These are phyloP conservation scores for Alternaria infectoria DNA, from an alignment of 2,329 filamentous ascomycete genomes.

Conservation along the genomic window DNA sequence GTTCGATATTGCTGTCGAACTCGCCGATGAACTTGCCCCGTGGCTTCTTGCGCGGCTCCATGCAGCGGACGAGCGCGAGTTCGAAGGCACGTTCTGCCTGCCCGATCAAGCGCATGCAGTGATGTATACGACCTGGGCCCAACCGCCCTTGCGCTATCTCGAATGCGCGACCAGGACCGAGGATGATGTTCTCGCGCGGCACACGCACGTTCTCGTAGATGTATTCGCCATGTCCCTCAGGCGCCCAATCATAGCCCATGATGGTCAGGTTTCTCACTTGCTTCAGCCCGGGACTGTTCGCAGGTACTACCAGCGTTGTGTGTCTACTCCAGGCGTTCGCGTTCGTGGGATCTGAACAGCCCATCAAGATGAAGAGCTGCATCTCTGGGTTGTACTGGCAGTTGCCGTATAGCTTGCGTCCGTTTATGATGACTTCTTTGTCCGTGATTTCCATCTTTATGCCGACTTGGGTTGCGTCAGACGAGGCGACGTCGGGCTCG, in stretches of 20 bases:
- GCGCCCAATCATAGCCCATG: constrained; percentile 53
- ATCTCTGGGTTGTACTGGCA: constrained; percentile 48
- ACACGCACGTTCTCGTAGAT: constrained; percentile 52
- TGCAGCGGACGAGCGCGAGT: constrained; percentile 48
- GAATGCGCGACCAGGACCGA: constrained; percentile 51
- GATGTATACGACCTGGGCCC: constrained; percentile 52
- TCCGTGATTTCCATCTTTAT: constrained; percentile 46
- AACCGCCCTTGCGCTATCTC: constrained; percentile 53
- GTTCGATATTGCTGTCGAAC: constrained; percentile 52
- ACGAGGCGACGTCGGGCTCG: constrained; percentile 58
- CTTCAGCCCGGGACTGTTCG: constrained; percentile 47
- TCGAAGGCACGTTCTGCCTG: constrained; percentile 53
- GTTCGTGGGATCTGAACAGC: constrained; percentile 50
- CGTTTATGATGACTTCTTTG: constrained; percentile 51
- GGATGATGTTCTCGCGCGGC: constrained; percentile 50
- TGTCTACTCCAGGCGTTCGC: constrained; percentile 50
- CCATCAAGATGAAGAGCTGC: constrained; percentile 47
- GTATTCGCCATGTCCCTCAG: constrained; percentile 53
- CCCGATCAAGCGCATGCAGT: constrained; percentile 53
- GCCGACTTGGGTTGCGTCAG: constrained; percentile 58
- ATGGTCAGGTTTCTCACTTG: constrained; percentile 51
- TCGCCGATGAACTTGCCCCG: constrained; percentile 51
- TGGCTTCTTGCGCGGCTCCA: constrained; percentile 48
- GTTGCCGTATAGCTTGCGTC: constrained; percentile 52
- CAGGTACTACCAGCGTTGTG: constrained; percentile 50